Conservation (phyloP, 805 yeast species). For the Lipomyces anomalus region DNA sequence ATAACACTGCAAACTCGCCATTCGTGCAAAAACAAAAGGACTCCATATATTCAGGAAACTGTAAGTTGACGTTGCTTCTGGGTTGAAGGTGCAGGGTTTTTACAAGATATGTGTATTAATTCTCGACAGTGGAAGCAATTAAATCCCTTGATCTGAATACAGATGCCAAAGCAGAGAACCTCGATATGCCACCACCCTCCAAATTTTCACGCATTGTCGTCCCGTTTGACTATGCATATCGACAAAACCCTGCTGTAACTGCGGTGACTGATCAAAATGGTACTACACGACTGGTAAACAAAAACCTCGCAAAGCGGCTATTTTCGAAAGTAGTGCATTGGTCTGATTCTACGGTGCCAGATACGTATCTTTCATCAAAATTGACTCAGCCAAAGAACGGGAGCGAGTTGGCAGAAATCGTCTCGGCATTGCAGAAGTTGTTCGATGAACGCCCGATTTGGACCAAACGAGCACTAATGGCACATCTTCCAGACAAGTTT, state of each 20-base stretch:
- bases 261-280: conserved; percentile 52
- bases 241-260: conserved; percentile 58
- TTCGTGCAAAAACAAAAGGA: conserved; percentile 40
- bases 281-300: conserved; percentile 32
- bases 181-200: conserved; percentile 81
- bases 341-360: conserved; percentile 30
- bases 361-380: conserved; percentile 24
- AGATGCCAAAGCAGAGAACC: conserved; percentile 34
- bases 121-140: conserved; percentile 34
- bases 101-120: neutral
- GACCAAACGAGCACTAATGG: conserved; percentile 64
- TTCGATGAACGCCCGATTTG: conserved; percentile 76
- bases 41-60: conserved; percentile 42
- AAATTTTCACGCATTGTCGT: conserved; percentile 67
- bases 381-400: conserved; percentile 43
- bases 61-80: conserved; percentile 3
- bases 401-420: conserved; percentile 22
- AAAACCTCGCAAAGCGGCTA: conserved; percentile 29
- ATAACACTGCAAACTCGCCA: conserved; percentile 51
- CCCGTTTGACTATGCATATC: conserved; percentile 73
- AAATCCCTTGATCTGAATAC: conserved; percentile 34
- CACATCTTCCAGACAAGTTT: conserved; percentile 30
- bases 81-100: no score
- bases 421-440: conserved; percentile 37
- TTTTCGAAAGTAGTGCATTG: conserved; percentile 32